A percentile compares a stretch with the other conserved stretches of the same genome.
Evolutionary conservation across 129 eudicot species (phyloP).

Genomic region (Glebionis coronaria): DNA sequence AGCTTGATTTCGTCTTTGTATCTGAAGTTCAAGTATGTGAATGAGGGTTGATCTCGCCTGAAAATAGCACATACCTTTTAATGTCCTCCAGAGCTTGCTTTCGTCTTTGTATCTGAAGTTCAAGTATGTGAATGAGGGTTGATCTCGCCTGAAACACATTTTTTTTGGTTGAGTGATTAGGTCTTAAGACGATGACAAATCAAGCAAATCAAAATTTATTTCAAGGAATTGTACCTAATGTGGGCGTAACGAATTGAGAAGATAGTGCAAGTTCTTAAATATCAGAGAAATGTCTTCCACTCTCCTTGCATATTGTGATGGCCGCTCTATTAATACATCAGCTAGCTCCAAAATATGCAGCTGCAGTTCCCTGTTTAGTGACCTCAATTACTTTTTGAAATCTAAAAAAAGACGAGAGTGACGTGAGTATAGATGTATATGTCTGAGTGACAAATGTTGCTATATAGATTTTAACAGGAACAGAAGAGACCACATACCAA

Average conservation of each 20-base stretch:
- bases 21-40: conserved; percentile 83
- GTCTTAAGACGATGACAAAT: not conserved
- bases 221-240: conserved; percentile 53
- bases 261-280: conserved; percentile 85
- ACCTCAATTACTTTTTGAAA: conserved; percentile 79
- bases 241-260: conserved; percentile 81
- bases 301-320: conserved; percentile 89
- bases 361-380: conserved; percentile 85
- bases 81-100: conserved; percentile 91
- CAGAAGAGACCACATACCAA: conserved; percentile 44
- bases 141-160: conserved; percentile 61
- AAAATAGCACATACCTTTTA: conserved; percentile 53
- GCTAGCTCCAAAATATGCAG: conserved; percentile 83
- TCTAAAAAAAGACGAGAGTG: no score
- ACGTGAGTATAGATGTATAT: not conserved
- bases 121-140: conserved; percentile 82
- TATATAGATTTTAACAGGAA: not conserved
- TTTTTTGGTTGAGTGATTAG: not conserved
- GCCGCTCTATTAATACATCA: conserved; percentile 75
- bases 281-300: conserved; percentile 89
- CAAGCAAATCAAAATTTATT: not conserved
- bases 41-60: conserved; percentile 90
- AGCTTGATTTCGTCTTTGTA: conserved; percentile 79
- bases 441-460: not conserved
- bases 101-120: conserved; percentile 79